Conservation (phyloP, 2,329 filamentous ascomycete genomes). For the Penicillium sclerotiorum region DNA sequence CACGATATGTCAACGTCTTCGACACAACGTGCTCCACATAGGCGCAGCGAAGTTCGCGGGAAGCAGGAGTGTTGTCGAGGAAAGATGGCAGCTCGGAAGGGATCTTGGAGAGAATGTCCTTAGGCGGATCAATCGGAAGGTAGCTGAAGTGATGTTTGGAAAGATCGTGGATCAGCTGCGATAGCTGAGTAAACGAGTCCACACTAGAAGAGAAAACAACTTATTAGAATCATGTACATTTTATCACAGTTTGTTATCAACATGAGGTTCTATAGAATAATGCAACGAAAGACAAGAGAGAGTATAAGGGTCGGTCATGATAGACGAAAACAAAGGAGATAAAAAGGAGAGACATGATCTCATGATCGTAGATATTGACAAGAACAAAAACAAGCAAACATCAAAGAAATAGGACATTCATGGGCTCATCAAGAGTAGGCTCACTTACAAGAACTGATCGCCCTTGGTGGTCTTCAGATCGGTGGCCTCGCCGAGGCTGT, state of each 20-base stretch:
- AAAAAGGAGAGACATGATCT: conserved; percentile 12
- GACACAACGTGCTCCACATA: conserved; percentile 61
- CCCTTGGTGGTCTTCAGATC: conserved; percentile 53
- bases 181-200: conserved; percentile 56
- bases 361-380: conserved; percentile 25
- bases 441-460: conserved; percentile 55
- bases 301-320: conserved; percentile 8
- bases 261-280: conserved; percentile 33
- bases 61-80: conserved; percentile 55
- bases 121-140: conserved; percentile 53
- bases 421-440: conserved; percentile 21
- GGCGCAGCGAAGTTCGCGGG: conserved; percentile 55
- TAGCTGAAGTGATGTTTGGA: conserved; percentile 56
- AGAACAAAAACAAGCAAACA: conserved; percentile 12
- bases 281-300: conserved; percentile 12
- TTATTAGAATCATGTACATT: conserved; percentile 49
- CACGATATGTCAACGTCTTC: conserved; percentile 57
- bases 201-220: conserved; percentile 45
- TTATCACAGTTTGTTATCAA: conserved; percentile 30
- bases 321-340: conserved; percentile 7
- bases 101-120: conserved; percentile 55
- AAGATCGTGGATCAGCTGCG: conserved; percentile 55
- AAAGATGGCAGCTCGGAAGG: conserved; percentile 58
- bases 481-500: conserved; percentile 54
- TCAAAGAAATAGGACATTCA: conserved; percentile 11